Conservation (phyloP, 306 rosid genomes). For the Prunus dulcis region DNA sequence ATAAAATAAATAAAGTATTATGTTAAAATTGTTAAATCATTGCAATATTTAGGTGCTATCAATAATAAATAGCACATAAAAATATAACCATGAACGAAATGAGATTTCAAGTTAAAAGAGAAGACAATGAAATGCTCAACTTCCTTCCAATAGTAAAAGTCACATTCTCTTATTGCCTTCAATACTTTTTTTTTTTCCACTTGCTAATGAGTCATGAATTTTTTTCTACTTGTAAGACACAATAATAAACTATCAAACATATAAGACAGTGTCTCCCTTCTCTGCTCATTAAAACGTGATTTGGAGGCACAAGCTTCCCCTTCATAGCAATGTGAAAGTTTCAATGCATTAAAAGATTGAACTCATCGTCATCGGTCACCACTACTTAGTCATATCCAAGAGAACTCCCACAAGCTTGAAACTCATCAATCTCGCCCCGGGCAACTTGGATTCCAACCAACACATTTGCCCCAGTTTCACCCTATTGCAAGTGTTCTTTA, state of each 20-base stretch:
- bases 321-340: neutral
- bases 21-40: too few relatives aligned
- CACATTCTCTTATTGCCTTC: too few relatives aligned
- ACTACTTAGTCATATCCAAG: constrained; percentile 72
- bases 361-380: constrained; percentile 49
- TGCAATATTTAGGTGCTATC: too few relatives aligned
- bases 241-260: neutral
- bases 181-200: too few relatives aligned
- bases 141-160: too few relatives aligned
- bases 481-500: constrained; percentile 43
- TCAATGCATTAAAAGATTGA: constrained; percentile 75
- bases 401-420: constrained; percentile 38
- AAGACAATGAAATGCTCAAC: too few relatives aligned
- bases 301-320: neutral
- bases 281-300: neutral
- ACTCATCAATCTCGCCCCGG: constrained; percentile 54
- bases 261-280: neutral
- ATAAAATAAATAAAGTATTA: too few relatives aligned
- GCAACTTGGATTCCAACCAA: constrained; percentile 83
- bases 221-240: neutral
- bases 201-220: neutral
- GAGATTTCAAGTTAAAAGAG: too few relatives aligned
- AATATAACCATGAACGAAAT: too few relatives aligned
- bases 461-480: constrained; percentile 79
- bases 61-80: too few relatives aligned